A percentile compares a stretch with the other conserved stretches of the same genome.
Evolutionary conservation across 495 filamentous ascomycete genomes (phyloP).

Genomic region (Xylona heveae): DNA sequence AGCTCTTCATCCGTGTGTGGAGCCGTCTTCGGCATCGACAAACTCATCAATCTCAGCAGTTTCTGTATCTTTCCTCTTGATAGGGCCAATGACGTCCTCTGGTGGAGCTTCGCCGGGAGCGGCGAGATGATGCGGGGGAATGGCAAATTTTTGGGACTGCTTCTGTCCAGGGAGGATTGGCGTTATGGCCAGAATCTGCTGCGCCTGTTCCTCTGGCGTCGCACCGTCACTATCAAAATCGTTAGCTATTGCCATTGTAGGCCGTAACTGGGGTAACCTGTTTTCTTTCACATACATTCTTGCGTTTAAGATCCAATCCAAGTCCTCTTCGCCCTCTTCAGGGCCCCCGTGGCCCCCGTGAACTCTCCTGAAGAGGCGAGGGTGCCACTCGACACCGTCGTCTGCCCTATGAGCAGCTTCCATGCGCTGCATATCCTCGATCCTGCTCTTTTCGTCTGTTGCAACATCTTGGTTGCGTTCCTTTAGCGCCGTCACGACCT

Average conservation of each 20-base stretch:
- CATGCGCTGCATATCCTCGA: constrained; percentile 78
- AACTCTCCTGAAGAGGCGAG: constrained; percentile 59
- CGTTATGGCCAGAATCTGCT: constrained; percentile 72
- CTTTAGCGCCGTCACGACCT: constrained; percentile 59
- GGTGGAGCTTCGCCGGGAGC: constrained; percentile 3
- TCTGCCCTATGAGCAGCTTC: constrained; percentile 67
- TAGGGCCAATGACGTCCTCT: constrained; percentile 6
- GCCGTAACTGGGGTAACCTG: constrained; percentile 1
- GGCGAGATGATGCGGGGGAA: constrained; percentile 17
- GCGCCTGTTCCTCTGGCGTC: constrained; percentile 48
- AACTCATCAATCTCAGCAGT: constrained; percentile 31
- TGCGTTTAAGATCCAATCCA: constrained; percentile 92
- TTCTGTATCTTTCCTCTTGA: constrained; percentile 22
- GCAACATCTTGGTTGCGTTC: constrained; percentile 70
- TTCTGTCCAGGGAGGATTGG: constrained; percentile 66
- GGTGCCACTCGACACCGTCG: constrained; percentile 76
- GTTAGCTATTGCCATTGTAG: neutral
- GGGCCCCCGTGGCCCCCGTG: constrained; percentile 46
- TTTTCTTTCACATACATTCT: constrained; percentile 39
- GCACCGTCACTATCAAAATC: constrained; percentile 33
- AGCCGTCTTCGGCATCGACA: constrained; percentile 28
- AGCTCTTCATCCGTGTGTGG: constrained; percentile 5
- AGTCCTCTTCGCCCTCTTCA: constrained; percentile 66
- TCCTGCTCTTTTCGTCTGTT: constrained; percentile 85
- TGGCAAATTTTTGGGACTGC: constrained; percentile 18